phyloP scores from a whole-genome alignment of 495 filamentous ascomycete species.

The Xylaria venustula region DNA sequence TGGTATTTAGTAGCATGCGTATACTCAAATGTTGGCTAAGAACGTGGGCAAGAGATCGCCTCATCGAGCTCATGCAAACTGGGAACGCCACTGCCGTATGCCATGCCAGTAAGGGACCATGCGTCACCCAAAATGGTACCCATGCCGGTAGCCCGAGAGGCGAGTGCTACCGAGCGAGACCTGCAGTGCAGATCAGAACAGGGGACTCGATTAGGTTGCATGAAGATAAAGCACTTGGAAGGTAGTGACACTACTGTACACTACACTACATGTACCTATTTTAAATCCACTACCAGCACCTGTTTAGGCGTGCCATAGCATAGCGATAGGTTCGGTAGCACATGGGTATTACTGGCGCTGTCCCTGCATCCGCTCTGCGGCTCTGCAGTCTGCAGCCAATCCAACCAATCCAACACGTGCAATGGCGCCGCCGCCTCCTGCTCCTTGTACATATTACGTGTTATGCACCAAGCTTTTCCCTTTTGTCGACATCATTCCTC shows the following conservation, averaged over 20 bases:
- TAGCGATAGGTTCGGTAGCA: too few species aligned
- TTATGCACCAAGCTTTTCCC: background rate
- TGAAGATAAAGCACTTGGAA: background rate
- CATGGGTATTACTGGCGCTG: too few species aligned
- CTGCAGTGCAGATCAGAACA: conserved; percentile 8
- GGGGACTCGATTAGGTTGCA: background rate
- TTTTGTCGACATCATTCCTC: background rate
- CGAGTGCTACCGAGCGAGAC: background rate
- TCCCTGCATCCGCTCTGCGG: conserved; percentile 10
- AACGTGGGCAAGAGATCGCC: background rate
- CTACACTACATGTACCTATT: background rate
- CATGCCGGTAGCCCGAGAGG: background rate
- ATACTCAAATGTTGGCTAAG: too few species aligned
- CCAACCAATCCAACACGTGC: background rate
- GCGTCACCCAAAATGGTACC: background rate
- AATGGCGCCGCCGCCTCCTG: background rate
- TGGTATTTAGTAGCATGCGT: too few species aligned
- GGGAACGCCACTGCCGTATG: conserved; percentile 8
- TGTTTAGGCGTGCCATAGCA: too few species aligned
- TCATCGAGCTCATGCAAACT: background rate
- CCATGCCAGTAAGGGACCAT: background rate
- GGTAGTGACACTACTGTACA: background rate
- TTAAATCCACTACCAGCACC: too few species aligned
- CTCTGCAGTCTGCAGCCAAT: conserved; percentile 2
- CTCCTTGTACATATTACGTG: background rate